Evolutionary conservation across 2,329 filamentous ascomycete genomes (phyloP), one percentile per base, ranked within the genome.

Genomic region (Trichothecium sympodiale): DNA sequence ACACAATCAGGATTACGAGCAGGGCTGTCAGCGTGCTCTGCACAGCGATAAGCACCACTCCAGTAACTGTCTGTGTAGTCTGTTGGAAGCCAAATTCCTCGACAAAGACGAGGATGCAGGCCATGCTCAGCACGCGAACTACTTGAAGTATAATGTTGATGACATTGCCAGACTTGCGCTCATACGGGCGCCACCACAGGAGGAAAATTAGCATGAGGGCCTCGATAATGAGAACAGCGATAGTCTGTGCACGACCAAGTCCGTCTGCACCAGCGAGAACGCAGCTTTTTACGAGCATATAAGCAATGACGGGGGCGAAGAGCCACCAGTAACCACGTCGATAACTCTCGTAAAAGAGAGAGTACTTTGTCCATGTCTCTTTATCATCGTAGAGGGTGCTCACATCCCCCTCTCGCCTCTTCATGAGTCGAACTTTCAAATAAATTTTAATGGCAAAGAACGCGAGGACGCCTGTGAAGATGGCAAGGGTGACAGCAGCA

Each of bases 271-370:
- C 83, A 12, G 89, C 89, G 45, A 96, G 79, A 39, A 89, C 77
- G 41, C 78, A 81, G 37, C 89, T 88, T 63, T 91, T 91, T 53
- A 77, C 80, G 52, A 95, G 87, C 67, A 88, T 83, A 67, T 96
- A 96, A 43, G 87, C 41, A 51, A 96, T 94, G 41, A 74, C 68
- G 1, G 91, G 91, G 12, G 96, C 71, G 54, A 98, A 96, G 17
- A 95, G 62, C 89, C 89, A 96, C 91, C 91, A 98, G 65, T 89
- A 94, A 48, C 80, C 77, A 59, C 83, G 86, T 64, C 86, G 87
- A 69, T 94, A 96, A 48, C 80, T 81, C 51, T 96, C 91, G 65
- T 98, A 98, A 64, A 98, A 96, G 42, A 95, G 70, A 50, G 84
- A 91, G 70, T 98, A 98, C 65, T 91, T 94, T 56, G 85, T 71